phyloP scores from a whole-genome alignment of 352 stramenopile genomes.

The Pythium brassicae region DNA sequence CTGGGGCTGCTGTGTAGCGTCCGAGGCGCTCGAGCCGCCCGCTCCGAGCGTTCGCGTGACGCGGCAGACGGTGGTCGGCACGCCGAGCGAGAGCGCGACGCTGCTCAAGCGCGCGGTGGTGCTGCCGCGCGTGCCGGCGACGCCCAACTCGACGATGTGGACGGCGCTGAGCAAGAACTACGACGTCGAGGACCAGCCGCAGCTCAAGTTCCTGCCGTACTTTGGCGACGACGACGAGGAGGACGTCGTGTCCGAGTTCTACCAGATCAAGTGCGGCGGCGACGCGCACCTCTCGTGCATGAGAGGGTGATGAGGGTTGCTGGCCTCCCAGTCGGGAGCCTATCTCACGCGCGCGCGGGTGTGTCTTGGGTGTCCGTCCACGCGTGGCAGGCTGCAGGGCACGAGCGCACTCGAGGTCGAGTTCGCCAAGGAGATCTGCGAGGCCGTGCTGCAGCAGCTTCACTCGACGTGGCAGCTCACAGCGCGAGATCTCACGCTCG shows the following conservation, averaged over 20 bases:
- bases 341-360: neutral
- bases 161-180: constrained; percentile 81
- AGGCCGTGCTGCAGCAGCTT: constrained; percentile 56
- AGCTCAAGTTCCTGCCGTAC: constrained; percentile 66
- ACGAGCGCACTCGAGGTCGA: constrained; percentile 70
- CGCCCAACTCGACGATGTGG: constrained; percentile 70
- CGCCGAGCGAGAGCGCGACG: constrained; percentile 18
- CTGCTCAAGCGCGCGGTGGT: constrained; percentile 32
- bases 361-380: neutral
- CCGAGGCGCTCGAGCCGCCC: constrained; percentile 26
- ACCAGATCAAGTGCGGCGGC: constrained; percentile 68
- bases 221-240: constrained; percentile 83
- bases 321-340: neutral
- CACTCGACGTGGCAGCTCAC: constrained; percentile 72
- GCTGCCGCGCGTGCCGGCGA: constrained; percentile 42
- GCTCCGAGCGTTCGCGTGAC: constrained; percentile 17
- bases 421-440: constrained; percentile 70
- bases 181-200: constrained; percentile 81
- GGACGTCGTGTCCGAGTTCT: constrained; percentile 79
- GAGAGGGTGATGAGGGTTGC: neutral
- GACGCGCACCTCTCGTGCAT: neutral
- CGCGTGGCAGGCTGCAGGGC: constrained; percentile 40
- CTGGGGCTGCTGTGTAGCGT: constrained; percentile 22
- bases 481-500: constrained; percentile 43
- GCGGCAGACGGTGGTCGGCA: constrained; percentile 24